A percentile compares a stretch with the other conserved stretches of the same genome.
Evolutionary conservation across 1,284 basidiomycete species (phyloP).

Genomic region (Ceratobasidium sp.): DNA sequence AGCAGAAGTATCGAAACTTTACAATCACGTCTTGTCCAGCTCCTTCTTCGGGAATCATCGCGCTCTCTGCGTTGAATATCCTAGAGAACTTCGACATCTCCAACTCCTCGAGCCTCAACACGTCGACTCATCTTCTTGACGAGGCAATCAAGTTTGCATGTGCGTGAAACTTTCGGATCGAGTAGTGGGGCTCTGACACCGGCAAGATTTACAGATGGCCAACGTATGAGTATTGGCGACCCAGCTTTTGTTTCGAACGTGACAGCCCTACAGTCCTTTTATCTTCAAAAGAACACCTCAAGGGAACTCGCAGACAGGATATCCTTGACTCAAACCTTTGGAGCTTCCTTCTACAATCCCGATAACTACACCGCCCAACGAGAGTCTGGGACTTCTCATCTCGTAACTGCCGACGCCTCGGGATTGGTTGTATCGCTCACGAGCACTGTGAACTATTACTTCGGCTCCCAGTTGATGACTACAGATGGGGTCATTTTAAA

Average conservation of each 20-base stretch:
- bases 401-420: conserved; percentile 26
- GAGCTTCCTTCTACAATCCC: conserved; percentile 25
- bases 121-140: conserved; percentile 29
- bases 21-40: conserved; percentile 36
- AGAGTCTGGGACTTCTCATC: conserved; percentile 34
- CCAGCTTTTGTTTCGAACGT: conserved; percentile 33
- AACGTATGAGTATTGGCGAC: conserved; percentile 35
- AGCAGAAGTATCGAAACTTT: conserved; percentile 27
- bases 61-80: conserved; percentile 33
- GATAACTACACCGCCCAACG: conserved; percentile 16
- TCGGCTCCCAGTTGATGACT: conserved; percentile 33
- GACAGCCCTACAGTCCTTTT: conserved; percentile 15
- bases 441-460: conserved; percentile 37
- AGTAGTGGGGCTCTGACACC: neutral
- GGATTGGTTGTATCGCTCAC: conserved; percentile 34
- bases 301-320: conserved; percentile 16
- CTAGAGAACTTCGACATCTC: conserved; percentile 33
- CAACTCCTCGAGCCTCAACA: conserved; percentile 22
- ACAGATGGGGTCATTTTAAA: conserved; percentile 36
- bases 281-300: conserved; percentile 25
- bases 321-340: neutral
- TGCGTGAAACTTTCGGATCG: neutral
- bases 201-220: conserved; percentile 18
- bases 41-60: conserved; percentile 36
- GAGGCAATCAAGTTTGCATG: conserved; percentile 37